phyloP scores from a whole-genome alignment of 2,329 filamentous ascomycete species.

The Colletotrichum melonis region DNA sequence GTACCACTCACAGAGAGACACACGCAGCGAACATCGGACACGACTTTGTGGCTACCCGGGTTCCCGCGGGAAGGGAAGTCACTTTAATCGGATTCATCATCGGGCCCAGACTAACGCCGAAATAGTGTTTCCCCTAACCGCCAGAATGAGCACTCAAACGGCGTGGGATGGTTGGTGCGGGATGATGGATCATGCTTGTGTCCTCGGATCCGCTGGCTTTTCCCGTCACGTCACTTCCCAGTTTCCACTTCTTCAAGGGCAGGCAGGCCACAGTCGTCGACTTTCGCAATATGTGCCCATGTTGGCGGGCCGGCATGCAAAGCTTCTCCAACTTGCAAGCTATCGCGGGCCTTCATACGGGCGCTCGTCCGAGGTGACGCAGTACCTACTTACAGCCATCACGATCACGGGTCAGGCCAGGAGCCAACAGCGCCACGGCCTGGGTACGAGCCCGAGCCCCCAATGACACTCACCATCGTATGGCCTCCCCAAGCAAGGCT shows the following conservation, averaged over 20 bases:
- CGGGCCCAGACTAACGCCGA: not conserved
- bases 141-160: not conserved
- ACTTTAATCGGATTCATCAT: not conserved
- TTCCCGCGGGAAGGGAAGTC: not conserved
- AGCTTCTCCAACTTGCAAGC: not conserved
- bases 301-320: not conserved
- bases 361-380: not conserved
- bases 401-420: not conserved
- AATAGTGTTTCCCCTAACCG: not conserved
- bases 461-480: not conserved
- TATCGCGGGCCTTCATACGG: not conserved
- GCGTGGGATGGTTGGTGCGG: not conserved
- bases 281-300: not conserved
- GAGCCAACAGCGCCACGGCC: not conserved
- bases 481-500: not conserved
- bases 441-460: not conserved
- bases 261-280: not conserved
- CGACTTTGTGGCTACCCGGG: not conserved
- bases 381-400: not conserved
- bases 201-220: not conserved
- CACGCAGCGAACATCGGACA: not conserved
- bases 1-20: not conserved
- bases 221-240: not conserved
- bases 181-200: constrained; percentile 20
- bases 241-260: not conserved